These are phyloP conservation scores for Leccinum subrobustum DNA, from an alignment of 1,284 basidiomycete species.

Conservation along the genomic window DNA sequence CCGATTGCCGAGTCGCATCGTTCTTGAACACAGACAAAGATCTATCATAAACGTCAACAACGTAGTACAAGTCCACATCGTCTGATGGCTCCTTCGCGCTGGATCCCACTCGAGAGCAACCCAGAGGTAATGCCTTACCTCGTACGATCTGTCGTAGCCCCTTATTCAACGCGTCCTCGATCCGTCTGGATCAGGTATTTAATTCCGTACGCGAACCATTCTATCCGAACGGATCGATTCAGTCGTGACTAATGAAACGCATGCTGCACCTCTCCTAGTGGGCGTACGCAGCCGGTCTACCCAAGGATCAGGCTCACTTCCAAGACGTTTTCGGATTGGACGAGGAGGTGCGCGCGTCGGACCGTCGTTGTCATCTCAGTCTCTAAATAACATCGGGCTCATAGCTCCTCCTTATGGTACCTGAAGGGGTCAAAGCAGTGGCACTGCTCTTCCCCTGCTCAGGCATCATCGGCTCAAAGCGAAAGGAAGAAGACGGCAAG, in stretches of 20 bases:
- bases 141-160: not conserved
- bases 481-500: conserved; percentile 56
- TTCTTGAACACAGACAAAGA: not conserved
- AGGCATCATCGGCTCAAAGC: conserved; percentile 46
- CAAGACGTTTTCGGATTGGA: conserved; percentile 85
- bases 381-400: not conserved
- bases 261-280: conserved; percentile 48
- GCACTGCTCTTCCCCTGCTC: conserved; percentile 80
- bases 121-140: conserved; percentile 53
- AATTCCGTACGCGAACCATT: conserved; percentile 42
- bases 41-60: not conserved
- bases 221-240: not conserved
- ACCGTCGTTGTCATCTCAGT: not conserved
- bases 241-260: not conserved
- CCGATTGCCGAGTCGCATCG: not conserved
- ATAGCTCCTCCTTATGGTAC: conserved; percentile 70
- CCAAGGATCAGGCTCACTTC: conserved; percentile 58
- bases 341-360: conserved; percentile 47
- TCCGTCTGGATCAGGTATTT: conserved; percentile 43
- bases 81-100: conserved; percentile 36
- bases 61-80: not conserved
- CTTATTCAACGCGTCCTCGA: conserved; percentile 1
- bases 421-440: conserved; percentile 75
- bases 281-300: conserved; percentile 73
- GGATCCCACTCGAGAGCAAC: conserved; percentile 79